Evolutionary conservation across 257 asterid genomes (phyloP), one percentile per base, ranked within the genome.

Genomic region (Nicotiana otophora): DNA sequence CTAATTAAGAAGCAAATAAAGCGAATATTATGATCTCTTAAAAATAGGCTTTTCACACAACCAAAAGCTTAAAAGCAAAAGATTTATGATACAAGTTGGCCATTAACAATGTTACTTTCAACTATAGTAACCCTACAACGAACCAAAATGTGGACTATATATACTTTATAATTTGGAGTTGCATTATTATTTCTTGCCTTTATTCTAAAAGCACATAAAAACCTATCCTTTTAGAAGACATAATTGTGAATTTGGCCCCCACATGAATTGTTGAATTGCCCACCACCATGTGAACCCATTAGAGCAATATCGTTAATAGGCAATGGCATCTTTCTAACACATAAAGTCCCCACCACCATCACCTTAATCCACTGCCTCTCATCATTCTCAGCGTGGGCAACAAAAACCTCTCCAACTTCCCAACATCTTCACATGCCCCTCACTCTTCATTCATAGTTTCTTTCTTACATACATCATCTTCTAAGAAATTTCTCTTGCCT

Each of bases 201-300:
- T 75, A 51, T 14, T 75, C 28, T 28, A 51, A 75, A 51, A 69
- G 28, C 64, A 17, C 64, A 2, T 17, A 17, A 58, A 58, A 76
- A 17, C 26, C 23, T 19, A 64, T 48, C 54, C 36, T n/a, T 53
- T 81, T 51, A 51, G 39, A 82, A 61, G 65, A 54, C 81, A 82
- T 8, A 55, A 17, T 69, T 30, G 80, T 17, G 36, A 54, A 48
- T 30, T 81, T 28, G 84, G 84, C 79, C 80, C 84, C 80, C 84
- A 55, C 84, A 51, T 55, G 48, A 68, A 11, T n/a, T 53, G 84
- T 75, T 60, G 55, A 36, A 64, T 28, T 39, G 58, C 42, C 84
- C 67, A 53, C 70, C 72, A 69, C 84, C 84, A 70, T 82, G 69
- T 81, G 84, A 81, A 67, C 54, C 80, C 69, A 82, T 69, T 69